phyloP scores from a whole-genome alignment of 2,329 filamentous ascomycete species.

The Eurotiales sp. region DNA sequence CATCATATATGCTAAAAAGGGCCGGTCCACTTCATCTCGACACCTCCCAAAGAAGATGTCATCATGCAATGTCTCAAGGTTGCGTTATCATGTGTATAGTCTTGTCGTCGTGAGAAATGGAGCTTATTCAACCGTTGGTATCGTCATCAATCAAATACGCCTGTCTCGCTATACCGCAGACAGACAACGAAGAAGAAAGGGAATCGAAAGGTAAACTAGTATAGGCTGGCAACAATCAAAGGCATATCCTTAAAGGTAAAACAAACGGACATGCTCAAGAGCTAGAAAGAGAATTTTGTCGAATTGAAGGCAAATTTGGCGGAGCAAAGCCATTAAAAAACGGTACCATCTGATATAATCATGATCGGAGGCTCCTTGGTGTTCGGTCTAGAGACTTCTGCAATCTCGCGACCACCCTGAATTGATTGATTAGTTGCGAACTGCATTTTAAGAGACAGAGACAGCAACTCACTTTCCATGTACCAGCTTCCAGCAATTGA shows the following conservation, averaged over 20 bases:
- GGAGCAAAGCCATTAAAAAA: constrained; percentile 61
- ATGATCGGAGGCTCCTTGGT: constrained; percentile 96
- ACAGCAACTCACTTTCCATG: constrained; percentile 76
- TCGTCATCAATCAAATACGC: constrained; percentile 9
- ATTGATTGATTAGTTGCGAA: not conserved
- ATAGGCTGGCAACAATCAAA: not conserved
- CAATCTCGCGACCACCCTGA: constrained; percentile 87
- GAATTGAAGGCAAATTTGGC: not conserved
- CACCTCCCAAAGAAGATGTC: constrained; percentile 1
- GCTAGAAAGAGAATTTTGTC: not conserved
- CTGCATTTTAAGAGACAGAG: not conserved
- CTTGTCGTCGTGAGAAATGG: constrained; percentile 1
- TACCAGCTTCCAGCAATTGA: constrained; percentile 91
- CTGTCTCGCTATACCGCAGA: not conserved
- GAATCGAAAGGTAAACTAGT: not conserved
- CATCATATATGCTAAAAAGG: not conserved
- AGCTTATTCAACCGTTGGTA: constrained; percentile 10
- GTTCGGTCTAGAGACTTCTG: constrained; percentile 90
- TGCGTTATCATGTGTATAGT: not conserved
- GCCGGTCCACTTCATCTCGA: not conserved
- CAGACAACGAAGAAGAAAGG: not conserved
- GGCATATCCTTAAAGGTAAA: not conserved
- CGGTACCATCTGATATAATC: constrained; percentile 92
- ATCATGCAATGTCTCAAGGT: constrained; percentile 3
- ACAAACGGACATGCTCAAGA: not conserved